These are phyloP conservation scores for Psidium friedrichsthalianum DNA, from an alignment of 345 rosid genomes.

Conservation along the genomic window DNA sequence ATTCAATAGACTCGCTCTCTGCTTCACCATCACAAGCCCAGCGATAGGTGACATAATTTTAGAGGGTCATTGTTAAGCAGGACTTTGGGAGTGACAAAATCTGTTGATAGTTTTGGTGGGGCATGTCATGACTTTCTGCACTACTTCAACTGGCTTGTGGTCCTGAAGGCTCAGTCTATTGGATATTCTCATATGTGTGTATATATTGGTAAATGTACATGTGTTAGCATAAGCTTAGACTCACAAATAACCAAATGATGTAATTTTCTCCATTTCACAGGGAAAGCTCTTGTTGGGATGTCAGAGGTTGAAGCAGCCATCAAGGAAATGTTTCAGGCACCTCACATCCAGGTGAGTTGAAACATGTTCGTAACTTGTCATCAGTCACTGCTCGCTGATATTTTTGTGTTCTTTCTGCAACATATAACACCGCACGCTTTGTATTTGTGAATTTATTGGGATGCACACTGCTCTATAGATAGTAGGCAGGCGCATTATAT, in stretches of 20 bases:
- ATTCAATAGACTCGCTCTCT: background rate
- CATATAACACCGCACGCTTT: background rate
- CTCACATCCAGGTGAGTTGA: conserved; percentile 81
- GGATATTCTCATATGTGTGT: background rate
- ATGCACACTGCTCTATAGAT: background rate
- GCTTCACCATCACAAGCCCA: background rate
- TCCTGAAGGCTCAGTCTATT: background rate
- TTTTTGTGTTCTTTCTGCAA: background rate
- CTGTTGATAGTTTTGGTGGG: background rate
- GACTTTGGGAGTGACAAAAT: background rate
- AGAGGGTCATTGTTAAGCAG: background rate
- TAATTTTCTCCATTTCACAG: conserved; percentile 17
- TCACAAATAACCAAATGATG: background rate
- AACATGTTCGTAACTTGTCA: background rate
- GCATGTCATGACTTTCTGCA: background rate
- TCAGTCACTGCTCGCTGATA: background rate
- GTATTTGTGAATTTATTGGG: background rate
- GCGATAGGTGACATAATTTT: background rate
- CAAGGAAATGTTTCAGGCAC: conserved; percentile 95
- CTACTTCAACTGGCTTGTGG: background rate
- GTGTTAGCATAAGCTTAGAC: background rate
- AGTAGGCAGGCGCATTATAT: background rate
- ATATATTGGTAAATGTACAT: background rate
- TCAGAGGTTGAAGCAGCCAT: conserved; percentile 81
- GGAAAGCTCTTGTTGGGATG: conserved; percentile 57